Percentiles rank a stretch among this genome's conserved stretches.
Evolutionary conservation across 306 rosid species (phyloP).

Genomic region (Cicer cuneatum): DNA sequence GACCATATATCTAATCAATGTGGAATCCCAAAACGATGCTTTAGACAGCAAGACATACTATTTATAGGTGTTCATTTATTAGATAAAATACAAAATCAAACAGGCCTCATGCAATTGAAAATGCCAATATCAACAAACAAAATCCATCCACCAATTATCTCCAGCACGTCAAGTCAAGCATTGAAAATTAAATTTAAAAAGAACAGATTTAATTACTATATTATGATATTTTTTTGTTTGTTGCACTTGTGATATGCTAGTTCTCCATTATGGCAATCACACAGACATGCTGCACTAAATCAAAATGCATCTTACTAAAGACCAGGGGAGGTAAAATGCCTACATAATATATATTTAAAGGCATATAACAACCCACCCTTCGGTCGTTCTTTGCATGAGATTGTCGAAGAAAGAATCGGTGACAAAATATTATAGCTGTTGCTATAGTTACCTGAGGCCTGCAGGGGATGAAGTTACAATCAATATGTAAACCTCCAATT

Average conservation of each 20-base stretch:
- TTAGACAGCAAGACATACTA: conserved; percentile 12
- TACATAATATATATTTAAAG: conserved; percentile 45
- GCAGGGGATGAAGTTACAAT: conserved; percentile 45
- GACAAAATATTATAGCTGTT: conserved; percentile 62
- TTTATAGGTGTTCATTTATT: no score
- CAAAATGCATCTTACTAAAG: conserved; percentile 21
- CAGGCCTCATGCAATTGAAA: conserved; percentile 23
- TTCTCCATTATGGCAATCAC: conserved; percentile 7
- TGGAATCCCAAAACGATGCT: no score
- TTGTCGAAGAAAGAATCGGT: conserved; percentile 63
- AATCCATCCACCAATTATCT: conserved; percentile 25
- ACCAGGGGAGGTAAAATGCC: conserved; percentile 46
- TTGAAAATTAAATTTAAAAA: conserved; percentile 33
- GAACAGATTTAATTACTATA: conserved; percentile 2
- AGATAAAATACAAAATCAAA: conserved; percentile 11
- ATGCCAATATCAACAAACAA: conserved; percentile 27
- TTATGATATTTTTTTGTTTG: conserved; percentile 11
- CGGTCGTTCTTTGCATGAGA: conserved; percentile 59
- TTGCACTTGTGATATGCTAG: conserved; percentile 16
- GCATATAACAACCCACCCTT: conserved; percentile 56
- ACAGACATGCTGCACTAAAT: conserved; percentile 27
- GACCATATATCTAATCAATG: neutral
- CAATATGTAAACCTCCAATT: conserved; percentile 39
- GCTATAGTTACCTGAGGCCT: conserved; percentile 68
- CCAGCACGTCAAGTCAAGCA: conserved; percentile 17